Evolutionary conservation across 2,329 filamentous ascomycete species (phyloP).

Genomic region (Paracoccidioides lutzii): DNA sequence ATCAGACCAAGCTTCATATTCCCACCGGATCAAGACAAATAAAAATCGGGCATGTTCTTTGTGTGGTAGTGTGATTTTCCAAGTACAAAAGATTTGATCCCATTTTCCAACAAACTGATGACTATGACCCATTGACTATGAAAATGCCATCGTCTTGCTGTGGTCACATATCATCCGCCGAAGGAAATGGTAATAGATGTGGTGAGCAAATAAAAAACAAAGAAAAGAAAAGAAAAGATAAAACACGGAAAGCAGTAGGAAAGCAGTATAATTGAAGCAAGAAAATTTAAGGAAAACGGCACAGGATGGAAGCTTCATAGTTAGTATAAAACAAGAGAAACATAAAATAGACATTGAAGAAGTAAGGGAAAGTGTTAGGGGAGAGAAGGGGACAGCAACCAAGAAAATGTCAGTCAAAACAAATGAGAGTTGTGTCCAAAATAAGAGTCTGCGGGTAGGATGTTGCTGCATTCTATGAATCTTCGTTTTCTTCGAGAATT

Average conservation of each 20-base stretch:
- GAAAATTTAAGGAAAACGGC: background rate
- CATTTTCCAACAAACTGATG: background rate
- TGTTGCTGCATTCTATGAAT: background rate
- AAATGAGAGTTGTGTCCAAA: background rate
- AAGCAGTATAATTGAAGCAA: background rate
- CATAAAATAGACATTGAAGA: background rate
- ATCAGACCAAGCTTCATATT: background rate
- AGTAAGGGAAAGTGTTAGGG: background rate
- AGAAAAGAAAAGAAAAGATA: background rate
- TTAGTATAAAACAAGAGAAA: background rate
- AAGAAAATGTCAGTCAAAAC: background rate
- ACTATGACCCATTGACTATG: background rate
- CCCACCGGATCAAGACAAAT: background rate
- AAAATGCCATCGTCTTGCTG: background rate
- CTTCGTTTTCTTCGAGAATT: background rate
- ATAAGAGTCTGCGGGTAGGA: background rate
- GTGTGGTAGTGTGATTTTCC: background rate
- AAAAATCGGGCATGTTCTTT: background rate
- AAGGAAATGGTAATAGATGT: background rate
- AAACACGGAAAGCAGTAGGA: background rate
- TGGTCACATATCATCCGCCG: background rate
- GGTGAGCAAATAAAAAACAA: too few relatives aligned
- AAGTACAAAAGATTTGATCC: background rate
- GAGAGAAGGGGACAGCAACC: background rate
- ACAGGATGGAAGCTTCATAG: slow-evolving; percentile 3